Percentiles rank a stretch among this genome's conserved stretches.
phyloP scores from a whole-genome alignment of 371 early-diverging fungal genomes.

The Mortierella sp. region DNA sequence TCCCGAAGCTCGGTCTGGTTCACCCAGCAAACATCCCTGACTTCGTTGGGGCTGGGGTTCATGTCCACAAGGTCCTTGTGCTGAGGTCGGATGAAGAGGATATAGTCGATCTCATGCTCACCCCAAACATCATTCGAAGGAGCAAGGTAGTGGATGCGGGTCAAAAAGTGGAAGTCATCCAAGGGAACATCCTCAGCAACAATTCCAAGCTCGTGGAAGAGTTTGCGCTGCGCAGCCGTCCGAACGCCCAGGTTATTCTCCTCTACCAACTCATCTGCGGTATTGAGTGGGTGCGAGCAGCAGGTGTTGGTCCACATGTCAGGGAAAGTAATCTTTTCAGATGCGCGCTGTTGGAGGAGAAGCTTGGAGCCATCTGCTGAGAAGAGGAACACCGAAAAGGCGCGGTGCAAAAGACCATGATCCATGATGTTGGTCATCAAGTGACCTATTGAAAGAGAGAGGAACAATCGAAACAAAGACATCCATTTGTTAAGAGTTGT shows the following conservation, averaged over 20 bases:
- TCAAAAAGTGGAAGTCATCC: constrained; percentile 88
- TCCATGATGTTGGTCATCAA: constrained; percentile 87
- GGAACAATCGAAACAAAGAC: constrained; percentile 1
- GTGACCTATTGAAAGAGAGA: constrained; percentile 72
- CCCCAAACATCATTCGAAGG: constrained; percentile 97
- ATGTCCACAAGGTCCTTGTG: constrained; percentile 62
- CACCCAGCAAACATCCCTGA: constrained; percentile 78
- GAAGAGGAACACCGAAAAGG: constrained; percentile 97
- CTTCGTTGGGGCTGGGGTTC: constrained; percentile 84
- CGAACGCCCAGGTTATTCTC: constrained; percentile 82
- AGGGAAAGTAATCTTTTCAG: constrained; percentile 98
- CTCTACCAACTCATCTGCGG: constrained; percentile 83
- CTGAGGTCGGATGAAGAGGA: constrained; percentile 82
- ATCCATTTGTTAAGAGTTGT: neutral
- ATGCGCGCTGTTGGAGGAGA: constrained; percentile 93
- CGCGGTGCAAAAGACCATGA: constrained; percentile 92
- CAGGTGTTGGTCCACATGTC: constrained; percentile 97
- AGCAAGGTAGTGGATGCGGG: constrained; percentile 94
- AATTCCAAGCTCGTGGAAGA: constrained; percentile 97
- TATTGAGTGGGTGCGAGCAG: constrained; percentile 95
- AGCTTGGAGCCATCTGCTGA: constrained; percentile 75
- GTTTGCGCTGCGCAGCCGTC: constrained; percentile 88
- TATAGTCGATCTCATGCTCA: constrained; percentile 89
- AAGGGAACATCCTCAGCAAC: constrained; percentile 78
- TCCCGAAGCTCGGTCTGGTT: constrained; percentile 78